These are phyloP conservation scores for Serpula lacrymans DNA, from an alignment of 768 basidiomycete genomes.

Conservation along the genomic window DNA sequence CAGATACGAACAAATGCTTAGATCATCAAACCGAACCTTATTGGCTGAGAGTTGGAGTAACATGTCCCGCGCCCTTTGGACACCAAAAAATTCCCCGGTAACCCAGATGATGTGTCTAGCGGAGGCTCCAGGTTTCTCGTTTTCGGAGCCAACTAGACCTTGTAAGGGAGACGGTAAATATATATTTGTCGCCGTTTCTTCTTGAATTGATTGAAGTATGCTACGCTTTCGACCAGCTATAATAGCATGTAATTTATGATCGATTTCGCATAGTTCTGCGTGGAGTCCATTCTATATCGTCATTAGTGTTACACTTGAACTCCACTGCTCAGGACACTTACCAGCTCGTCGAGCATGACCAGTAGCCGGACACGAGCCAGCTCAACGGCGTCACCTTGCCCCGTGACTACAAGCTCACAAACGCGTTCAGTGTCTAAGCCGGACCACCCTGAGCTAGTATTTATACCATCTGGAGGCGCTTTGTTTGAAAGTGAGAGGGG, in stretches of 20 bases:
- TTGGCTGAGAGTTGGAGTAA: conserved; percentile 80
- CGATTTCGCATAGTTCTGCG: conserved; percentile 88
- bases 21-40: conserved; percentile 64
- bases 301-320: conserved; percentile 8
- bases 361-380: conserved; percentile 86
- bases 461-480: conserved; percentile 75
- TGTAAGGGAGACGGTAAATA: conserved; percentile 91
- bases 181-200: conserved; percentile 96
- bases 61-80: conserved; percentile 95
- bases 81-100: conserved; percentile 96
- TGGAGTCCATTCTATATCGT: conserved; percentile 76
- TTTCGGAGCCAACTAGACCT: conserved; percentile 74
- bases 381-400: conserved; percentile 85
- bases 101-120: conserved; percentile 74
- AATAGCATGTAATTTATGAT: conserved; percentile 90
- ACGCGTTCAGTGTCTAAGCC: conserved; percentile 93
- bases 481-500: conserved; percentile 70
- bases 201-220: conserved; percentile 87
- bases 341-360: conserved; percentile 94
- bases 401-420: conserved; percentile 90
- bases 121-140: conserved; percentile 37
- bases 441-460: conserved; percentile 75
- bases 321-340: conserved; percentile 38
- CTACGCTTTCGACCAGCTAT: conserved; percentile 86
- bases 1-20: background rate